A percentile compares a stretch with the other conserved stretches of the same genome.
Conservation (phyloP, 768 basidiomycete genomes). For the Rhodocollybia butyracea region DNA sequence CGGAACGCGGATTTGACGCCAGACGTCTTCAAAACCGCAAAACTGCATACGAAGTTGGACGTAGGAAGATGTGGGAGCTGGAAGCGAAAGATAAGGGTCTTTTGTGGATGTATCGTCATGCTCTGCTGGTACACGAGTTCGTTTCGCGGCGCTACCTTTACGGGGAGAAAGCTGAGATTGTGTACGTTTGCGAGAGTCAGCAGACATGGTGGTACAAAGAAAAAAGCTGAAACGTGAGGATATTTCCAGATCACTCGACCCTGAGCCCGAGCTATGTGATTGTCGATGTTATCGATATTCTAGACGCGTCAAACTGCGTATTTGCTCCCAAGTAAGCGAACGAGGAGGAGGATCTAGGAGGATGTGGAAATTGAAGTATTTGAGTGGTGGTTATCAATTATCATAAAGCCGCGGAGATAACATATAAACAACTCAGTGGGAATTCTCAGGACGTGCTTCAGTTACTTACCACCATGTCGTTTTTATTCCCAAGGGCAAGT, state of each 20-base stretch:
- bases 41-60: slow-evolving; percentile 2
- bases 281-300: too few species aligned
- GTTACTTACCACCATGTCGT: slow-evolving; percentile 20
- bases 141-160: neutral
- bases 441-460: neutral
- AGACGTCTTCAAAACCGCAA: slow-evolving; percentile 1
- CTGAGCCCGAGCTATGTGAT: too few species aligned
- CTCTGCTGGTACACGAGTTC: neutral
- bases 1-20: slow-evolving; percentile 10
- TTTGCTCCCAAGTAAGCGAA: too few species aligned
- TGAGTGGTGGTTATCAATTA: too few species aligned
- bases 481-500: slow-evolving; percentile 18
- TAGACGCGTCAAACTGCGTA: too few species aligned
- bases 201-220: neutral
- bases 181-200: neutral
- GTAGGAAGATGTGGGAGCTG: slow-evolving; percentile 4
- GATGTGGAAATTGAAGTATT: too few species aligned
- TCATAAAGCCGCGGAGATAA: too few species aligned
- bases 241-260: too few species aligned
- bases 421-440: too few species aligned
- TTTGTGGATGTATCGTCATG: neutral
- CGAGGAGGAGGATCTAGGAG: too few species aligned
- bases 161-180: neutral
- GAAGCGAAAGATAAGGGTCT: slow-evolving; percentile 1
- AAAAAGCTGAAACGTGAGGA: neutral